Percentiles rank a stretch among this genome's conserved stretches.
Conservation (phyloP, 495 filamentous ascomycete species). For the Penicillium flavigenum region DNA sequence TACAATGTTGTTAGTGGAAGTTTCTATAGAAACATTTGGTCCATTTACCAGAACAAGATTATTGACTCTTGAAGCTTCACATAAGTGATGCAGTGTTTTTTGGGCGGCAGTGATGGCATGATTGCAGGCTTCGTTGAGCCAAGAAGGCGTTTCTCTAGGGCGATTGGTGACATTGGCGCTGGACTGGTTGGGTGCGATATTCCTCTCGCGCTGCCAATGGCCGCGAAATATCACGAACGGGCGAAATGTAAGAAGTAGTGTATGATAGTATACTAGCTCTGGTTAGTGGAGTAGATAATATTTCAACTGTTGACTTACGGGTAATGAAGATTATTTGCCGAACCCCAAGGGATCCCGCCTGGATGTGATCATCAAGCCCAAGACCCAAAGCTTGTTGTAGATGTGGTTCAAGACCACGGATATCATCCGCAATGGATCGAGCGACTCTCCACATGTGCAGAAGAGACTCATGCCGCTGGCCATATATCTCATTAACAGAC, state of each 20-base stretch:
- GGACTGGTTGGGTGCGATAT: conserved; percentile 16
- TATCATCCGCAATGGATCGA: conserved; percentile 38
- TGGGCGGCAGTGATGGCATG: conserved; percentile 36
- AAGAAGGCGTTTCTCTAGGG: conserved; percentile 36
- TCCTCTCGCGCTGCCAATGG: conserved; percentile 37
- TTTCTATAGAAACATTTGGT: background rate
- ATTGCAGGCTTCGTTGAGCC: conserved; percentile 49
- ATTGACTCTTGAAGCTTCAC: conserved; percentile 35
- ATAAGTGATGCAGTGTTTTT: conserved; percentile 40
- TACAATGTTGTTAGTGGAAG: conserved; percentile 13
- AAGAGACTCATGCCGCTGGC: conserved; percentile 42
- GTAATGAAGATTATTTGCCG: conserved; percentile 39
- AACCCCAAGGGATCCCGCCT: conserved; percentile 36
- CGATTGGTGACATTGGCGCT: conserved; percentile 17
- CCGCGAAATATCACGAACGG: conserved; percentile 49
- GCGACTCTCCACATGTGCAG: conserved; percentile 47
- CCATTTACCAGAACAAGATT: conserved; percentile 36
- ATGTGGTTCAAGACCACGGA: conserved; percentile 31
- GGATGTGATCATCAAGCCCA: conserved; percentile 33
- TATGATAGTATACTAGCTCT: conserved; percentile 43
- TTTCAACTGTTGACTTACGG: conserved; percentile 24
- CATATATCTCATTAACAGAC: conserved; percentile 41
- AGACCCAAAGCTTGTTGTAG: conserved; percentile 36
- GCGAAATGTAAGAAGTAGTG: conserved; percentile 43
- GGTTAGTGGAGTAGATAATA: background rate